phyloP scores from a whole-genome alignment of 306 rosid genomes.

The Cyamopsis tetragonoloba region DNA sequence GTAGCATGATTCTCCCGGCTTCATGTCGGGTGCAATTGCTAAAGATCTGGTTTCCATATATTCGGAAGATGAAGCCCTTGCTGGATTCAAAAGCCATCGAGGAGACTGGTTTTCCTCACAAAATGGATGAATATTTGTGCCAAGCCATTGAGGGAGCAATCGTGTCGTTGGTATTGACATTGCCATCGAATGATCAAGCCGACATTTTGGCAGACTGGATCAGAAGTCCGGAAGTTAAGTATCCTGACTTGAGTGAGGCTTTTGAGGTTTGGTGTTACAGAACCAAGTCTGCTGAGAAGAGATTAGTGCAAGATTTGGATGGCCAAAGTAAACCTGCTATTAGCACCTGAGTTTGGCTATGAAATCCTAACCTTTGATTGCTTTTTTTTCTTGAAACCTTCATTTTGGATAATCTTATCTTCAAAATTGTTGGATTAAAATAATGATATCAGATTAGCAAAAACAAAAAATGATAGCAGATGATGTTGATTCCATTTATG shows the following conservation, averaged over 20 bases:
- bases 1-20: conserved; percentile 75
- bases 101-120: conserved; percentile 51
- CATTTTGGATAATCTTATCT: not conserved
- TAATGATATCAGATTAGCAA: conserved; percentile 7
- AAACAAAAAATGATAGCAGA: no score
- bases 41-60: conserved; percentile 78
- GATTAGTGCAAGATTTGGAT: conserved; percentile 63
- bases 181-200: conserved; percentile 94
- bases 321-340: conserved; percentile 34
- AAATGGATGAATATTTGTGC: conserved; percentile 77
- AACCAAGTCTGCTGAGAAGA: conserved; percentile 84
- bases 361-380: not conserved
- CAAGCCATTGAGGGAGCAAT: conserved; percentile 83
- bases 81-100: conserved; percentile 53
- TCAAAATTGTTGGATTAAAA: conserved; percentile 9
- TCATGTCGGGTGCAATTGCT: conserved; percentile 57
- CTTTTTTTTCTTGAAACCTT: not conserved
- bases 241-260: conserved; percentile 85
- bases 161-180: conserved; percentile 59
- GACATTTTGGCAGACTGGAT: conserved; percentile 90
- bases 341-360: conserved; percentile 29
- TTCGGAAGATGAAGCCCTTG: conserved; percentile 77
- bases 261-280: conserved; percentile 95
- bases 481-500: conserved; percentile 10
- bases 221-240: conserved; percentile 48